Evolutionary conservation across 2,329 filamentous ascomycete genomes (phyloP), one percentile per base, ranked within the genome.

Genomic region (Xylariales sp.): DNA sequence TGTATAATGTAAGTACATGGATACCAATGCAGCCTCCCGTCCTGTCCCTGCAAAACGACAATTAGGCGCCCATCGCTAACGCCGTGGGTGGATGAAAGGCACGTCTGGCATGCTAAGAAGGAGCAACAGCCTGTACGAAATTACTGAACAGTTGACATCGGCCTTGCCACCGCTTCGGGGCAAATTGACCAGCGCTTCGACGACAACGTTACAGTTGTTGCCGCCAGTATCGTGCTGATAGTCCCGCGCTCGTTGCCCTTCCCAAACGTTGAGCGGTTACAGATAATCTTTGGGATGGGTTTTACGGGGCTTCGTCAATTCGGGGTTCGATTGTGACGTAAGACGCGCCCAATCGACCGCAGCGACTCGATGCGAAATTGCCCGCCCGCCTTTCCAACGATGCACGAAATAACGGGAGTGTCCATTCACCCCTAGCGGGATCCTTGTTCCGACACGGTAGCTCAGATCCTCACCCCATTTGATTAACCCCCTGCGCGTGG

Each of bases 1-100:
- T 88, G 87, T 62, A 81, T 78, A 49, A 69, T 90, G 86, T 90
- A 70, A 76, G 85, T 78, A 29, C 27, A 19, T 21, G 20, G 29
- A 44, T 19, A 22, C 22, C n/a, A 31, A 19, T 37, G 32, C 32
- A 38, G 12, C 31, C 10, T 32, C 20, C 33, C 35, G 37, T 33
- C 34, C 28, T 27, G 19, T 9, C n/a, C 11, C 16, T 15, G 12
- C 37, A 19, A 5, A 15, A 15, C 27, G 15, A 18, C 38, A 40
- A 40, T 10, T 32, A 16, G 29, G 14, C 7, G 15, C 29, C 7
- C 9, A 15, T 32, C 8, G 29, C 29, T 32, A 16, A 32, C 29
- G 24, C 24, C 12, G 14, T 31, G 37, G 24, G n/a, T n/a, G n/a
- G n/a, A 27, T 27, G 24, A 18, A 32, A 40, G 38, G 38, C 19